Base-by-base conservation (phyloP, 1,284 basidiomycete species). In the Neotropicomus parvogracilis region DNA sequence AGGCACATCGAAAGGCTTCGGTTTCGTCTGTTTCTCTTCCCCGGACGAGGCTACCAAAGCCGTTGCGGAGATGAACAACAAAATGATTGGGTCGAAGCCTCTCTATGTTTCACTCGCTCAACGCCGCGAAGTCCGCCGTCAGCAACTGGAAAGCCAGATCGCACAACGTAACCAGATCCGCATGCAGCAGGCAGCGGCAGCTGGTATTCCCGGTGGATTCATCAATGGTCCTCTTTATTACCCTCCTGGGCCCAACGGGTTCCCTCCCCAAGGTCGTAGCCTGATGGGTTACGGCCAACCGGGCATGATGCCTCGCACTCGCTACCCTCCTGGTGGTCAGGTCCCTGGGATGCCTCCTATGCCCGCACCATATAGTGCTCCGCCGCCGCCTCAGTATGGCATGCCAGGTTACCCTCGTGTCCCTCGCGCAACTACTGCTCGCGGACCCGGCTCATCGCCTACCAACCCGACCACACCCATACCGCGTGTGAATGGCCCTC, bases 31-130 rank as follows among this genome's bases (percentile, higher is more conserved):
- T 76, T 99, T 95, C 80, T 93, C 93, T 37, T 88, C 93, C 51
- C 95, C 97, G 46, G 97, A 99, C 62, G 97, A 99, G 75, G 95
- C 97, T 41, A 98, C 94, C 69, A 99, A 98, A 78, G 97, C 97
- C 53, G 95, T 99, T 56, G 91, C 93, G 48, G 97, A 99, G 78
- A 97, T 99, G 95, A 99, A 99, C 82, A 97, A 97, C 81, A 98
- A 98, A 80, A 99, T 99, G 90, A 92, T 99, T 66, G 95, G 95
- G 59, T 84, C 89, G 64, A 99, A 99, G 75, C 97, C 97, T 46
- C 85, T 99, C 62, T 99, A 99, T 70, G 97, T 99, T 66, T 95
- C 95, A 45, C 85, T 98, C 53, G 97, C 97, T 59, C 97, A 99
- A 73, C 93, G 95, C 63, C 95, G 95, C 62, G 97, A 99, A 67